Percentiles rank a stretch among this genome's conserved stretches.
These are phyloP conservation scores for Coemansia sp. DNA, from an alignment of 192 early-diverging fungal species.

Conservation along the genomic window DNA sequence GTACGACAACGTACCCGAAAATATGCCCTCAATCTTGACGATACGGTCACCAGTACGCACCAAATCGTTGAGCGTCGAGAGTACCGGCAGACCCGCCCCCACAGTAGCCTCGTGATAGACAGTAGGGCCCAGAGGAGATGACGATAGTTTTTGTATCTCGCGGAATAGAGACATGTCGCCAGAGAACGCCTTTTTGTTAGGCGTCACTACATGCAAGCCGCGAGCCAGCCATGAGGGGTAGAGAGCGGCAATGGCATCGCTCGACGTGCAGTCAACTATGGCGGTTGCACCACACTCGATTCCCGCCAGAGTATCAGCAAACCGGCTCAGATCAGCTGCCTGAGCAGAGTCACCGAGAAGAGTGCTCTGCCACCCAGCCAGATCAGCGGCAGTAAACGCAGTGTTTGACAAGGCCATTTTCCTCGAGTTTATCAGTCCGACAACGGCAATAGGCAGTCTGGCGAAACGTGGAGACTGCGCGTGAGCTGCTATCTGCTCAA, in stretches of 20 bases:
- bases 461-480: conserved; percentile 50
- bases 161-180: conserved; percentile 72
- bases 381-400: conserved; percentile 49
- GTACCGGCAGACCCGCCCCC: conserved; percentile 94
- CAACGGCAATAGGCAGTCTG: conserved; percentile 64
- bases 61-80: conserved; percentile 89
- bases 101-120: conserved; percentile 96
- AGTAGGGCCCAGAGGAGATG: conserved; percentile 59
- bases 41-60: conserved; percentile 94
- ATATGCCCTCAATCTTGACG: conserved; percentile 93
- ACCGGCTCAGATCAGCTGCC: conserved; percentile 57
- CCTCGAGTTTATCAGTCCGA: conserved; percentile 81
- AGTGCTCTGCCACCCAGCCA: conserved; percentile 57
- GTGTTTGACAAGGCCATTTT: conserved; percentile 66
- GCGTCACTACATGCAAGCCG: conserved; percentile 91
- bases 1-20: conserved; percentile 97
- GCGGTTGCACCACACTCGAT: conserved; percentile 63
- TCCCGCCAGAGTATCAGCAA: conserved; percentile 62
- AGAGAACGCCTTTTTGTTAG: conserved; percentile 98
- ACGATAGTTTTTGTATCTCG: conserved; percentile 67
- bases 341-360: conserved; percentile 50
- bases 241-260: conserved; percentile 71
- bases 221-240: conserved; percentile 84
- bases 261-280: conserved; percentile 92
- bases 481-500: conserved; percentile 76